A percentile compares a stretch with the other conserved stretches of the same genome.
phyloP scores from a whole-genome alignment of 306 rosid species.

The Lotus japonicus region DNA sequence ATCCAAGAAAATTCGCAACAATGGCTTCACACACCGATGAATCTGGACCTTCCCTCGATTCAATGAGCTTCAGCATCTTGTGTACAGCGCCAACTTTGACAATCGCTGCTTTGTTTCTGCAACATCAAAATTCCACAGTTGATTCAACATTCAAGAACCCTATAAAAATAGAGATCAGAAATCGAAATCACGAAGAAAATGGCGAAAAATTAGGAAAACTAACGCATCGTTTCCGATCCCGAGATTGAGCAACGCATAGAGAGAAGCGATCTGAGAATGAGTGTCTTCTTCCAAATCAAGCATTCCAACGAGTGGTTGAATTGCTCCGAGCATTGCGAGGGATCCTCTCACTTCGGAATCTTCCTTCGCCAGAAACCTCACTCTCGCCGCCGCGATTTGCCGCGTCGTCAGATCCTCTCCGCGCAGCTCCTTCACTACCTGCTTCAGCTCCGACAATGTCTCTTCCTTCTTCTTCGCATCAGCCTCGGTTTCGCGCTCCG shows the following conservation, averaged over 20 bases:
- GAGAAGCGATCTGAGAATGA: conserved; percentile 71
- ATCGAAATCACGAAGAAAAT: neutral
- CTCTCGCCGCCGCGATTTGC: conserved; percentile 52
- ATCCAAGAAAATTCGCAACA: conserved; percentile 83
- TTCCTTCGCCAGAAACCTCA: conserved; percentile 72
- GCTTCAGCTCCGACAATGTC: conserved; percentile 55
- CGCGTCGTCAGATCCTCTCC: conserved; percentile 41
- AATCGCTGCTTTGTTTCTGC: conserved; percentile 88
- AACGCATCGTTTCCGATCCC: conserved; percentile 90
- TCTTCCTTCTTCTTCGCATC: conserved; percentile 58
- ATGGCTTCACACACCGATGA: conserved; percentile 71
- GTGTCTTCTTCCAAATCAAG: conserved; percentile 59
- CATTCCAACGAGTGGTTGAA: conserved; percentile 89
- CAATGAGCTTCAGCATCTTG: conserved; percentile 81
- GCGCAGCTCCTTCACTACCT: conserved; percentile 53
- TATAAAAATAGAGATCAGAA: neutral
- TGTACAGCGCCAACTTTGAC: conserved; percentile 86
- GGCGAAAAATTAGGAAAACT: conserved; percentile 19
- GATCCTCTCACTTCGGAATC: conserved; percentile 57
- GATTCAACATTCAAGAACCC: neutral
- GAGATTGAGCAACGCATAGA: conserved; percentile 91
- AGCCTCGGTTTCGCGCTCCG: conserved; percentile 42
- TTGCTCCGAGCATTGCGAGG: conserved; percentile 85
- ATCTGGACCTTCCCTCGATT: conserved; percentile 38
- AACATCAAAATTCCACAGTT: neutral